These are phyloP conservation scores for Aspergillus sp. DNA, from an alignment of 2,329 filamentous ascomycete species.

Conservation along the genomic window DNA sequence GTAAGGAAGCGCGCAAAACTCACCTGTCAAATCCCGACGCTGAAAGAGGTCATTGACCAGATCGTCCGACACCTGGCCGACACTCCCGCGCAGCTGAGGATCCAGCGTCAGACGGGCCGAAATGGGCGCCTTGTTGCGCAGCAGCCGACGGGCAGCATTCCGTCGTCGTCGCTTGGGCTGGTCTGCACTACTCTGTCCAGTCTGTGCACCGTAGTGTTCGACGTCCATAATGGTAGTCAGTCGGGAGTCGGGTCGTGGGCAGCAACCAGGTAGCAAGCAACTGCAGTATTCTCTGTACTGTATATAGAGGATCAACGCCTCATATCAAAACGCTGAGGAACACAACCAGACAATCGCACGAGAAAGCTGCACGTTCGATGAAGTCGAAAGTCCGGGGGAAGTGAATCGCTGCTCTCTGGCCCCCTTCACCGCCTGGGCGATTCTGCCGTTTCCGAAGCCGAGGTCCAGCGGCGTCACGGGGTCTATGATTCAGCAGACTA, in stretches of 20 bases:
- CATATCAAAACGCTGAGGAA: background rate
- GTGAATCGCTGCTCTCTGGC: slow-evolving; percentile 12
- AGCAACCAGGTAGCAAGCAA: background rate
- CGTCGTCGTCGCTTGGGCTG: slow-evolving; percentile 47
- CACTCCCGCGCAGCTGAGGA: slow-evolving; percentile 73
- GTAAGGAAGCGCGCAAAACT: slow-evolving; percentile 6
- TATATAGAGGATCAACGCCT: background rate
- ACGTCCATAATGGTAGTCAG: slow-evolving; percentile 36
- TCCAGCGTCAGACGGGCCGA: slow-evolving; percentile 76
- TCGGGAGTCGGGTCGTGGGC: slow-evolving; percentile 14
- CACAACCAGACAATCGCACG: background rate
- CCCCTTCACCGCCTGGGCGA: slow-evolving; percentile 21
- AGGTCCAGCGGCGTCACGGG: slow-evolving; percentile 22
- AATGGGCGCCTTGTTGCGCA: slow-evolving; percentile 60
- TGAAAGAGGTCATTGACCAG: slow-evolving; percentile 72
- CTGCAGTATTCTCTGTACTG: no score
- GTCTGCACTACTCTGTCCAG: slow-evolving; percentile 28
- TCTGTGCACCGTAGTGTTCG: slow-evolving; percentile 27
- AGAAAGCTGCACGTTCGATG: background rate
- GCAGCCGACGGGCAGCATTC: slow-evolving; percentile 37
- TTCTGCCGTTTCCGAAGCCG: slow-evolving; percentile 29
- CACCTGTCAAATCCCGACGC: slow-evolving; percentile 47
- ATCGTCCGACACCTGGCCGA: slow-evolving; percentile 79
- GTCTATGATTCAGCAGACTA: background rate
- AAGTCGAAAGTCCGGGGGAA: slow-evolving; percentile 23